Percentiles rank a stretch among this genome's conserved stretches.
Conservation (phyloP, 805 yeast species). For the Candida loeiensis region DNA sequence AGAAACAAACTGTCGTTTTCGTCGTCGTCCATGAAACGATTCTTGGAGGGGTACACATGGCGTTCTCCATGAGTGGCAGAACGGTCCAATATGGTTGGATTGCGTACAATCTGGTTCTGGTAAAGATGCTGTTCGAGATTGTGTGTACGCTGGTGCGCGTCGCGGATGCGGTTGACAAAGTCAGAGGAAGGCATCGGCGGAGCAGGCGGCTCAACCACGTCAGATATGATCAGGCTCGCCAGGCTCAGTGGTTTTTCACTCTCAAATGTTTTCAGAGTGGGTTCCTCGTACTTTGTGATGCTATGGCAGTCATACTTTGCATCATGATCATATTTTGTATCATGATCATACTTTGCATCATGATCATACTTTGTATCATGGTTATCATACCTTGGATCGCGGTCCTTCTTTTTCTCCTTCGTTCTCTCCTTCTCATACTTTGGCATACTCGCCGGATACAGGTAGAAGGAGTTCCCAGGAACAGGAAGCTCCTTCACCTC, state of each 20-base stretch:
- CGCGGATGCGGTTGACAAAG: conserved; percentile 1
- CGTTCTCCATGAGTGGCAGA: neutral
- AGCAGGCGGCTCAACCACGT: conserved; percentile 1
- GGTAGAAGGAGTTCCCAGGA: neutral
- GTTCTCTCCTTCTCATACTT: neutral
- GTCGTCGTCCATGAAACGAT: conserved; percentile 9
- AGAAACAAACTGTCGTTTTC: conserved; percentile 17
- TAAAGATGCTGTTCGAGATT: conserved; percentile 7
- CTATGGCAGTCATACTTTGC: too few species aligned
- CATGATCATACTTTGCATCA: too few species aligned
- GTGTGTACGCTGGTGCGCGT: conserved; percentile 7
- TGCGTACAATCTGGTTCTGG: conserved; percentile 4
- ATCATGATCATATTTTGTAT: too few species aligned
- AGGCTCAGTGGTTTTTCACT: neutral
- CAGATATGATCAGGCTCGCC: neutral
- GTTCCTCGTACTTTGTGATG: too few species aligned
- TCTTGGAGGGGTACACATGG: neutral
- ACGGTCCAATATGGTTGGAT: neutral
- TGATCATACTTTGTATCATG: too few species aligned
- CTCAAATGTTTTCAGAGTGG: neutral
- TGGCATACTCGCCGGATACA: neutral
- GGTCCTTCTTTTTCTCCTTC: neutral
- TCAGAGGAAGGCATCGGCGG: conserved; percentile 1
- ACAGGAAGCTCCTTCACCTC: neutral
- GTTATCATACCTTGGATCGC: too few species aligned